These are phyloP conservation scores for Singerocomus inundabilis DNA, from an alignment of 1,284 basidiomycete species.

Conservation along the genomic window DNA sequence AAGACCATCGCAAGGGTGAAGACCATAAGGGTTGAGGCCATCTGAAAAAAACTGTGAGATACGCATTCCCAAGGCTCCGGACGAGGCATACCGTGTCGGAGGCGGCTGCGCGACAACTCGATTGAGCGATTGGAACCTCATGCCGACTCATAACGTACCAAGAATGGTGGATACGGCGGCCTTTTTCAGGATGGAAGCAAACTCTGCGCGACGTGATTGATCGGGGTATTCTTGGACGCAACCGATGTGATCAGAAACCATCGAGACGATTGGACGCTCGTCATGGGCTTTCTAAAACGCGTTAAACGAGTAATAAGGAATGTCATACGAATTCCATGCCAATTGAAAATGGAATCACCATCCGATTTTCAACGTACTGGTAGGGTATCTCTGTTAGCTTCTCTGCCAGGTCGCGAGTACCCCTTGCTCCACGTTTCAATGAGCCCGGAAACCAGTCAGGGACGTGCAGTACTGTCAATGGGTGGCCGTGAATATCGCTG, in stretches of 20 bases:
- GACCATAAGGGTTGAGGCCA: conserved; percentile 6
- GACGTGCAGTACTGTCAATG: conserved; percentile 14
- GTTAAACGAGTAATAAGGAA: neutral
- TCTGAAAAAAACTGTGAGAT: conserved; percentile 5
- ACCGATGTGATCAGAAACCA: conserved; percentile 20
- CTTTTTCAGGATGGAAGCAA: conserved; percentile 9
- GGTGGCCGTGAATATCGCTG: no score
- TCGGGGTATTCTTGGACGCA: conserved; percentile 6
- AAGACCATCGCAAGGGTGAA: conserved; percentile 37
- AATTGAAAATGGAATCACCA: neutral
- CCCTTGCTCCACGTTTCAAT: conserved; percentile 10
- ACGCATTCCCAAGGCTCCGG: no score
- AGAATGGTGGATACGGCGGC: conserved; percentile 10
- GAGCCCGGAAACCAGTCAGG: conserved; percentile 25
- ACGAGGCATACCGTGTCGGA: no score
- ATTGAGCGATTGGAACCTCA: no score
- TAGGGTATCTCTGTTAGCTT: conserved; percentile 14
- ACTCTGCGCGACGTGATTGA: neutral
- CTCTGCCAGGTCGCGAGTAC: neutral
- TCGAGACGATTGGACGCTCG: neutral
- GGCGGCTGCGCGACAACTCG: no score
- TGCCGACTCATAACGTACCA: conserved; percentile 2
- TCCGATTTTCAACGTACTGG: conserved; percentile 4
- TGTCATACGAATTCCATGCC: neutral
- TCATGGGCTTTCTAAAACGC: neutral